Evolutionary conservation across 2,329 filamentous ascomycete genomes (phyloP), one percentile per base, ranked within the genome.

Genomic region (Phyllosticta citriasiana): DNA sequence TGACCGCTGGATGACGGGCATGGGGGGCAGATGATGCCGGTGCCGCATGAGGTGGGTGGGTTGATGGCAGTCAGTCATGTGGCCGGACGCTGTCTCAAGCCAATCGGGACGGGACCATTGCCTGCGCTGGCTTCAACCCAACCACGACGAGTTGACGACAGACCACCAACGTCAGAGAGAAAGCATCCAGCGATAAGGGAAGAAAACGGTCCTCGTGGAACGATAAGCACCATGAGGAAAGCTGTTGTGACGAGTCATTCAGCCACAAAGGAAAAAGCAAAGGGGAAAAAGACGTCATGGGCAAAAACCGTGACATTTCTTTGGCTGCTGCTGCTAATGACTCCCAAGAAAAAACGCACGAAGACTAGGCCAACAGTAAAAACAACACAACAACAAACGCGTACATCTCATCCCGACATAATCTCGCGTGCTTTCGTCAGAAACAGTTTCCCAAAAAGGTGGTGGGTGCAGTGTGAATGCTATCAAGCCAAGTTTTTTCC

Each of bases 291-390:
- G n/a, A 47, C 35, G 35, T 47, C 35, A 47, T 47, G 35, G 35
- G n/a, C 40, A 7, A 47, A 22, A 47, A 16, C 40, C 40, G 16
- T n/a, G 14, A 47, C 40, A 47, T 71, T 64, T 10, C 71, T 69
- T 12, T 62, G 64, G 35, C 66, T 69, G 4, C 68, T 69, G 26
- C 67, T 65, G 55, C 65, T 67, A 2, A 22, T 22, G 19, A 71
- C 65, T 19, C 70, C 70, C 12, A 72, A 65, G 2, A 71, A 62
- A 57, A 71, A 67, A 33, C 65, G 60, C 10, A 72, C 40, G 6
- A 47, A 47, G 40, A 47, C 40, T 47, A 47, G 40, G n/a, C 40
- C 40, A 47, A 47, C 40, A 47, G 12, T 47, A 47, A 47, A 22
- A 47, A 47, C 40, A 47, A 47, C 40, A 47, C 40, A 47, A 47